A percentile compares a stretch with the other conserved stretches of the same genome.
Conservation (phyloP, 257 asterid genomes). For the Datura wrightii region DNA sequence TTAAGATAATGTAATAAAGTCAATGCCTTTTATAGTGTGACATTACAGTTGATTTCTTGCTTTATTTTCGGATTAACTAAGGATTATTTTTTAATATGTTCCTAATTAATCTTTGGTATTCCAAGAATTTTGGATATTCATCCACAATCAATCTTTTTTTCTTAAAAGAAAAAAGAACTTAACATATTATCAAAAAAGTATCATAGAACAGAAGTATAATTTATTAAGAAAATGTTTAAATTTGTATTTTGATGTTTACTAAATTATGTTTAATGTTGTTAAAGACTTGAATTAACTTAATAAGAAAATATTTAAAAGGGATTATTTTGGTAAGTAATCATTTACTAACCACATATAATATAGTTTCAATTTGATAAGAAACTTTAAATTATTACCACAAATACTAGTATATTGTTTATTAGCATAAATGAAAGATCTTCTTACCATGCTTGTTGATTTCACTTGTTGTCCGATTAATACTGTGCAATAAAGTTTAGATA, state of each 20-base stretch:
- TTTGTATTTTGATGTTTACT: neutral
- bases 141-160: neutral
- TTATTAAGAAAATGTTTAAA: neutral
- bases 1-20: neutral
- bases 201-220: neutral
- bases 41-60: neutral
- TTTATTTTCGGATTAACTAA: neutral
- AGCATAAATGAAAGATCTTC: neutral
- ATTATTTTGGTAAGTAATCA: neutral
- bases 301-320: neutral
- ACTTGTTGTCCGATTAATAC: neutral
- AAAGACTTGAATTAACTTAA: neutral
- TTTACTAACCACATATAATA: neutral
- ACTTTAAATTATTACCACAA: neutral
- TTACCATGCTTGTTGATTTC: constrained; percentile 18
- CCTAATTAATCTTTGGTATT: neutral
- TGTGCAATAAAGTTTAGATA: neutral
- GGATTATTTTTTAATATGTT: neutral
- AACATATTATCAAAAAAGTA: no score
- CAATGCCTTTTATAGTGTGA: neutral
- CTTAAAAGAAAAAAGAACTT: no score
- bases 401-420: no score
- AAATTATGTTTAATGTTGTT: neutral
- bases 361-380: neutral
- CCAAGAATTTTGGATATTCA: neutral